Conservation (phyloP, 2,329 filamentous ascomycete genomes). For the Elsinoe perseae region DNA sequence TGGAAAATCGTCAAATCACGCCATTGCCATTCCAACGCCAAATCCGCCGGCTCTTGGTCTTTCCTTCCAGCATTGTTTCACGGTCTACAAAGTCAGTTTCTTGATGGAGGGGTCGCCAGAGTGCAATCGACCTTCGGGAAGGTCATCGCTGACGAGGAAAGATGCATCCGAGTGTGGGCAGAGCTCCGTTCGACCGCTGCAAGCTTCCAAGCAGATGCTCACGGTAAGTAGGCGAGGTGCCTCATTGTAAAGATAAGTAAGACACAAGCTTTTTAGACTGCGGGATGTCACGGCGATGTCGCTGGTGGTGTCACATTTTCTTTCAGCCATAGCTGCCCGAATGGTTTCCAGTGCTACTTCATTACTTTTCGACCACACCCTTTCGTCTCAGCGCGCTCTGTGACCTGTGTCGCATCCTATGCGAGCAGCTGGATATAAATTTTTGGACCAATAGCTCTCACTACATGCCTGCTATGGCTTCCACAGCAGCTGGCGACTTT, state of each 20-base stretch:
- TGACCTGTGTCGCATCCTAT: neutral
- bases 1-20: conserved; percentile 1
- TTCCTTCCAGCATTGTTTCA: neutral
- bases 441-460: neutral
- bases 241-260: neutral
- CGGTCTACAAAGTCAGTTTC: neutral
- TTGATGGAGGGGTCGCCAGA: neutral
- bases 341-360: neutral
- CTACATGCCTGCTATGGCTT: neutral
- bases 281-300: conserved; percentile 1
- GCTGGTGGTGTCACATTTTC: conserved; percentile 3
- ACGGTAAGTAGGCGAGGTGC: neutral
- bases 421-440: neutral
- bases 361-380: neutral
- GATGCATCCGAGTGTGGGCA: neutral
- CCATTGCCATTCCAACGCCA: conserved; percentile 4
- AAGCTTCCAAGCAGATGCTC: neutral
- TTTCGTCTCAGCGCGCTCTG: neutral
- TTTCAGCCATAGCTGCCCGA: neutral
- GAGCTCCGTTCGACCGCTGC: neutral
- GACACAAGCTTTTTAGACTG: conserved; percentile 6
- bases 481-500: neutral
- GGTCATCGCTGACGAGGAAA: neutral
- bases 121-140: no score
- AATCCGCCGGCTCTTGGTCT: neutral